Percentiles rank a stretch among this genome's conserved stretches.
phyloP scores from a whole-genome alignment of 176 grass and related monocot species.

The Cymbopogon citratus region DNA sequence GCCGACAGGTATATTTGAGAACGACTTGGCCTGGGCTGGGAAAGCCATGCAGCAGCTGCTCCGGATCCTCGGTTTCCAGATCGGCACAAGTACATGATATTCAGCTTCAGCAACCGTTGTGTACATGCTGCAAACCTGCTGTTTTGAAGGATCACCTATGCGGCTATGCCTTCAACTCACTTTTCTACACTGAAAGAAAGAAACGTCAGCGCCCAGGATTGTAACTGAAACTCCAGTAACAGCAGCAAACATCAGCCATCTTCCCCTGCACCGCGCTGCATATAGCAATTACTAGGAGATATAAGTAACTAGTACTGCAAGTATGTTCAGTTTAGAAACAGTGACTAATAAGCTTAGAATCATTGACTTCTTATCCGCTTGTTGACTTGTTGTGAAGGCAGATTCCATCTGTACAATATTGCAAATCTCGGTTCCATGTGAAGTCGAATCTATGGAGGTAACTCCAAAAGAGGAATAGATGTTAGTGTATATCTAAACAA shows the following conservation, averaged over 20 bases:
- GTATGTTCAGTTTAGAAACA: conserved; percentile 2
- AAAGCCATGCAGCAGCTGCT: conserved; percentile 44
- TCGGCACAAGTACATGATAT: conserved; percentile 36
- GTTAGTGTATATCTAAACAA: neutral
- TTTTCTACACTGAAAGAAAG: neutral
- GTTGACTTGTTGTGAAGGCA: neutral
- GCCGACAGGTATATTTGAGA: conserved; percentile 18
- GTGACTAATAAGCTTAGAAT: neutral
- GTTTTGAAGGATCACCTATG: neutral
- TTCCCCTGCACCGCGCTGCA: neutral
- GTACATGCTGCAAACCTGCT: neutral
- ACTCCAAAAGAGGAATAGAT: neutral
- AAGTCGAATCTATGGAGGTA: neutral
- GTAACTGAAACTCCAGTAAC: neutral
- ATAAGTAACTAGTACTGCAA: neutral
- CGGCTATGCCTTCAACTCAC: neutral
- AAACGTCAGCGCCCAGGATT: neutral
- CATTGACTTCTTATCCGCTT: neutral
- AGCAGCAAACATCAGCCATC: neutral
- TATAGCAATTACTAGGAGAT: conserved; percentile 1
- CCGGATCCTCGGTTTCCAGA: conserved; percentile 41
- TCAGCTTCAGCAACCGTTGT: neutral
- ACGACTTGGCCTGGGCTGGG: conserved; percentile 48
- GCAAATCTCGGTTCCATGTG: neutral
- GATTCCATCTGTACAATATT: neutral